Conservation (phyloP, 306 rosid species). For the Ormosia semicastrata region DNA sequence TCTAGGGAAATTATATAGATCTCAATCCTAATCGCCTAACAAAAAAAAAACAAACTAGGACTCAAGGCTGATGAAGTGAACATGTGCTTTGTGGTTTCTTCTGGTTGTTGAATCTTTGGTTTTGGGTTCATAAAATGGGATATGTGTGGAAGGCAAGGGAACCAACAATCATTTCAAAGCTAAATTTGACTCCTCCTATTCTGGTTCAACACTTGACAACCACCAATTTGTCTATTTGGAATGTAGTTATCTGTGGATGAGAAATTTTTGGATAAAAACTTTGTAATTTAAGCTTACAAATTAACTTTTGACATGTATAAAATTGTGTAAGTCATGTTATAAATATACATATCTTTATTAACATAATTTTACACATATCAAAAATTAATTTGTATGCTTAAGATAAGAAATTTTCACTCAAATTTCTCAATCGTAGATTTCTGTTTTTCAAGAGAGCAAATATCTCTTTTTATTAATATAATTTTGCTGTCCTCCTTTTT, state of each 20-base stretch:
- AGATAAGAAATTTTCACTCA: too few relatives aligned
- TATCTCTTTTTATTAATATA: background rate
- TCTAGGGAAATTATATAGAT: background rate
- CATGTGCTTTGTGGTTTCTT: background rate
- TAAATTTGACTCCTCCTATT: constrained; percentile 24
- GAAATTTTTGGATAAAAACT: too few relatives aligned
- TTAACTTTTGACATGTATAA: too few relatives aligned
- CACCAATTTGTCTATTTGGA: constrained; percentile 26
- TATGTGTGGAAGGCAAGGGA: constrained; percentile 18
- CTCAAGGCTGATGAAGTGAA: background rate
- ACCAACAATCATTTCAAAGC: background rate
- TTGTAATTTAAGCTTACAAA: too few relatives aligned
- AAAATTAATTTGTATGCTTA: too few relatives aligned
- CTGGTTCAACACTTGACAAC: constrained; percentile 20
- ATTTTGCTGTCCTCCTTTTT: background rate
- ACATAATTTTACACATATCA: too few relatives aligned
- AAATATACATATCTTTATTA: too few relatives aligned
- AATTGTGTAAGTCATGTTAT: too few relatives aligned
- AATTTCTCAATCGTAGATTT: background rate
- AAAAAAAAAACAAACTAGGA: background rate
- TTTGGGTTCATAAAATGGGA: constrained; percentile 26
- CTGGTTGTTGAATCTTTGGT: background rate
- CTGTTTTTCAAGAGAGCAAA: background rate
- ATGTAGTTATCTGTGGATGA: constrained; percentile 29
- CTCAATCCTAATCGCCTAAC: background rate